Base-by-base conservation (phyloP, 169 alveolate genomes). In the Plasmodium malariae region DNA sequence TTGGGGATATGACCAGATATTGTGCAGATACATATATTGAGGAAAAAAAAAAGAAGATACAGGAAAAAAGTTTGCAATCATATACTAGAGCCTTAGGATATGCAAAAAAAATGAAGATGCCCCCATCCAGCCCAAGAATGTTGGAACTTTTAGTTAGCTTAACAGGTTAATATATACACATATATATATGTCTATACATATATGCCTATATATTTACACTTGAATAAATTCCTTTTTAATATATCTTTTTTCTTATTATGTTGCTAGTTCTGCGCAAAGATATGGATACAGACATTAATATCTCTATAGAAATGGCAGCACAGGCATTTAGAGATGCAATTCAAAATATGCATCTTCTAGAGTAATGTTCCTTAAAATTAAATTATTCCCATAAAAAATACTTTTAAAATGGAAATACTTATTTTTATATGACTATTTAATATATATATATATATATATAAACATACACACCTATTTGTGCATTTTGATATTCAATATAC, bases 301-400 rank as follows among this genome's bases (percentile, higher is more conserved):
- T 55, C 70, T 37, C 92, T 43, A 86, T 86, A 69, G 87, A 86
- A 51, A 69, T 86, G 87, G 86, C 87, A 17, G 92, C 92, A 21
- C 78, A 86, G 62, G 92, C 92, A 57, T 86, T 86, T 70, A 86
- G 92, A 86, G 74, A 86, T 48, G 92, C 92, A 37, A 86, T 86
- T 71, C 86, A 86, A 59, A 86, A 86, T 55, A 86, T 86, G 92
- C 92, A 86, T 60, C 92, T 70, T 63, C 48, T 86, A 32, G 92
- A 86, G 92, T 86, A 86, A 86, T 69, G 69, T 62, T 69, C n/a
- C n/a, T n/a, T 57, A 67, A 67, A 68, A 86, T 70, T 30, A 70
- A 37, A 24, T 26, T 24, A 28, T 70, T 11, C 24, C 32, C 24
- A 48, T 49, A 32, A 57, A 63, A n/a, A 40, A 76, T 43, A 26